A percentile compares a stretch with the other conserved stretches of the same genome.
phyloP scores from a whole-genome alignment of 1,139 yeast species.

The Pichia kudriavzevii region DNA sequence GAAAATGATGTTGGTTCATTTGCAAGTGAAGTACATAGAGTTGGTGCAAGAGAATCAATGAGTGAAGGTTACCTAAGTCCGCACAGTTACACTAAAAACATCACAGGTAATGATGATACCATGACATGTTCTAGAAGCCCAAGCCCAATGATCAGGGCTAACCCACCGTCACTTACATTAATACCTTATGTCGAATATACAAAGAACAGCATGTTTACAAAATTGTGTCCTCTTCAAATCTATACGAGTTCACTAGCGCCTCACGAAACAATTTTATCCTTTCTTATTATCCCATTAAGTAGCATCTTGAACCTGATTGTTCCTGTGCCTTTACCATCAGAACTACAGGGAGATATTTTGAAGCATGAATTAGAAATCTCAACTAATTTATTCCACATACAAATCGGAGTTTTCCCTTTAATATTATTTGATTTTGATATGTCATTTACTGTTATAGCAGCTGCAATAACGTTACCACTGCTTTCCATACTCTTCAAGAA shows the following conservation, averaged over 20 bases:
- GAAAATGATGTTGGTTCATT: constrained; percentile 1
- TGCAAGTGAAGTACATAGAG: not conserved
- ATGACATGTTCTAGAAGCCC: not conserved
- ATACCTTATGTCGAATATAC: constrained; percentile 12
- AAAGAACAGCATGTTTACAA: constrained; percentile 11
- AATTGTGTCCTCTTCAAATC: constrained; percentile 21
- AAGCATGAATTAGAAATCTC: constrained; percentile 15
- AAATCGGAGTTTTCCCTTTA: constrained; percentile 21
- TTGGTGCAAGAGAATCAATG: not conserved
- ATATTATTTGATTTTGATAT: constrained; percentile 12
- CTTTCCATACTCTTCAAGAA: too few species aligned
- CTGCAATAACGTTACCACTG: constrained; percentile 7
- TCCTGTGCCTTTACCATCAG: constrained; percentile 22
- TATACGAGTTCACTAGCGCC: constrained; percentile 8
- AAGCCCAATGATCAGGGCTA: not conserved
- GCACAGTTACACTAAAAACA: not conserved
- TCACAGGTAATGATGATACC: too few species aligned
- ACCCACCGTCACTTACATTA: constrained; percentile 3
- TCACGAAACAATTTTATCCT: constrained; percentile 17
- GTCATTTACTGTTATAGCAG: not conserved
- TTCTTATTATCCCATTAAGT: constrained; percentile 21
- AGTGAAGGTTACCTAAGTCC: too few species aligned
- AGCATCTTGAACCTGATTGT: constrained; percentile 20
- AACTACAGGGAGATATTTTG: constrained; percentile 11
- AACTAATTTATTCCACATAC: constrained; percentile 19